Evolutionary conservation across 306 rosid genomes (phyloP).

Genomic region (Castanopsis chinensis): DNA sequence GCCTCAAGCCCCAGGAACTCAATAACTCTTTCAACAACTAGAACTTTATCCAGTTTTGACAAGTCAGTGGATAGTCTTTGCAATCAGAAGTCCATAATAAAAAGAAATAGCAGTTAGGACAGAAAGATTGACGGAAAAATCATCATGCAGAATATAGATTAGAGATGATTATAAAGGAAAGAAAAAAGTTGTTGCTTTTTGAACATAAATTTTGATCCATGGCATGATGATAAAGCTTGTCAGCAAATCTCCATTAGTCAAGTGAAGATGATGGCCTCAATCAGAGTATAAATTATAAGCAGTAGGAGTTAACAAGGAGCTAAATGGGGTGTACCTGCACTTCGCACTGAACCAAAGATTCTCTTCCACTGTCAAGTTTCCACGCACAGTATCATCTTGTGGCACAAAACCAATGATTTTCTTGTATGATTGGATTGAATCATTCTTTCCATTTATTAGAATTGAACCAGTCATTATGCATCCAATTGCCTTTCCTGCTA

Average conservation of each 20-base stretch:
- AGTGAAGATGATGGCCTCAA: not conserved
- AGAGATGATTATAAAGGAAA: not conserved
- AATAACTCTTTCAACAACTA: constrained; percentile 87
- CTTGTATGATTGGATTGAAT: constrained; percentile 74
- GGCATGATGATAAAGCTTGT: not conserved
- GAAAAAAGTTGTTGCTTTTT: not conserved
- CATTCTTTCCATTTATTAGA: constrained; percentile 76
- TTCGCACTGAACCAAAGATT: constrained; percentile 96
- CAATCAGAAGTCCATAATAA: constrained; percentile 16
- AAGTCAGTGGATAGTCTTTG: constrained; percentile 67
- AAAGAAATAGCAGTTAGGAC: not conserved
- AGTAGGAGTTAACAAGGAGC: constrained; percentile 18
- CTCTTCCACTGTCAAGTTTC: constrained; percentile 95
- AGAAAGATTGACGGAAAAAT: constrained; percentile 11
- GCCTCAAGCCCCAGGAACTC: constrained; percentile 90
- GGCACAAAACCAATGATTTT: constrained; percentile 97
- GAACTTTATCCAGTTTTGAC: constrained; percentile 72
- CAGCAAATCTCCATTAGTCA: not conserved
- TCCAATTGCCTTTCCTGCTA: constrained; percentile 87
- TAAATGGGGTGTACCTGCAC: constrained; percentile 64
- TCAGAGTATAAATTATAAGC: constrained; percentile 6
- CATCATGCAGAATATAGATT: constrained; percentile 6
- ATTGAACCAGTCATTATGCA: constrained; percentile 70
- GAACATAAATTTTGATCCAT: not conserved
- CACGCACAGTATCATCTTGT: constrained; percentile 96